Base-by-base conservation (phyloP, 2,329 filamentous ascomycete genomes). In the Drechslerella coelobrocha region DNA sequence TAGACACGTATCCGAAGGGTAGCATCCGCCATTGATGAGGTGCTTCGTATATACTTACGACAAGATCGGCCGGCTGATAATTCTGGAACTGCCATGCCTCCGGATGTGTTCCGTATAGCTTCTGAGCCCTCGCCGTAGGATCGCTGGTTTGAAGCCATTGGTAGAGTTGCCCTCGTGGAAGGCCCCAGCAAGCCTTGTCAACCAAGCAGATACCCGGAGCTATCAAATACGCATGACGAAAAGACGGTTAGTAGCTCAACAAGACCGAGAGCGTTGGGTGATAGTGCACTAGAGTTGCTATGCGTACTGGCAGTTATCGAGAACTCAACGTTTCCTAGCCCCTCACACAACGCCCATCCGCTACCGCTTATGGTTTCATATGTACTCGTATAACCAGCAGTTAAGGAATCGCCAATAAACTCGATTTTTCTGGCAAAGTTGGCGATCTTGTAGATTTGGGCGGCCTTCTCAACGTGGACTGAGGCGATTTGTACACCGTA, bases 331-430 rank as follows among this genome's bases (percentile, higher is more conserved):
- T 84, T 81, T 1, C 85, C 85, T 0, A 88, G 77, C 0, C 85
- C 85, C 3, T 82, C 82, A 1, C 81, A 82, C 14, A 86, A 81
- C 14, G 82, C 81, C 76, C 84, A 86, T 0, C 82, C 81, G 75
- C 83, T 87, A 19, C 83, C 82, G 0, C 83, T 83, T 2, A 87
- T 76, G 0, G 83, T 82, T 77, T 88, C 85, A 60, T 85, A 84
- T 1, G 83, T 83, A n/a, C 81, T 82, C 73, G 83, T 86, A 78
- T 84, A 83, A 8, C 85, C 85, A 1, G 83, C 78, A 0, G 82
- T 82, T 2, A 87, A 79, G 14, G 81, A 84, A 69, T 81, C 79
- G 2, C 80, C 79, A 53, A 82, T 82, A 61, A 83, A 79, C 73
- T 82, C 79, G 47, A 82, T 79, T 1, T 76, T 76, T 43, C 78